Conservation (phyloP, 2,329 filamentous ascomycete genomes). For the Ceratocystis cubensis region DNA sequence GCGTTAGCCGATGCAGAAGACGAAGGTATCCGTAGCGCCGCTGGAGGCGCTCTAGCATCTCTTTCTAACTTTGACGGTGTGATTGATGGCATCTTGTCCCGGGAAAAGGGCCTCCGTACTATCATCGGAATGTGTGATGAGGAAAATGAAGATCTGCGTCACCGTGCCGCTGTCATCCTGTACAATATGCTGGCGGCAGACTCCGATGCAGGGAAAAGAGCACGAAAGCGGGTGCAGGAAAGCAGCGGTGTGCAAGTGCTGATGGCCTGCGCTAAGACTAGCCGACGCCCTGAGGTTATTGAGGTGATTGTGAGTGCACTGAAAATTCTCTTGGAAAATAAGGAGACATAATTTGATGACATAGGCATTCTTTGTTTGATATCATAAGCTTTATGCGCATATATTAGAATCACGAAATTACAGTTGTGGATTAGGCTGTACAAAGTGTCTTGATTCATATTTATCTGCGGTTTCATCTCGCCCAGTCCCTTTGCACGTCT, state of each 20-base stretch:
- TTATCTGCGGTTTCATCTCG: too few species aligned
- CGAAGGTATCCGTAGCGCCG: slow-evolving; percentile 62
- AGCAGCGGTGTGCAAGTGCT: slow-evolving; percentile 55
- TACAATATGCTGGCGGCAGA: slow-evolving; percentile 59
- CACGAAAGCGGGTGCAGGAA: slow-evolving; percentile 46
- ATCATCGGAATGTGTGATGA: slow-evolving; percentile 71
- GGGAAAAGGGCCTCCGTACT: slow-evolving; percentile 60
- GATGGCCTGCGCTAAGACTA: slow-evolving; percentile 57
- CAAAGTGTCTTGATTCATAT: not conserved
- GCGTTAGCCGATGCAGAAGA: slow-evolving; percentile 83
- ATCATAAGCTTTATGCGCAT: too few species aligned
- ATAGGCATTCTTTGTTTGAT: not conserved
- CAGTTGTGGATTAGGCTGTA: not conserved
- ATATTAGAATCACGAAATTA: too few species aligned
- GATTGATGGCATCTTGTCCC: slow-evolving; percentile 55
- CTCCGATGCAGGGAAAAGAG: slow-evolving; percentile 50
- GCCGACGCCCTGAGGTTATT: slow-evolving; percentile 55
- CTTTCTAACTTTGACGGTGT: slow-evolving; percentile 67
- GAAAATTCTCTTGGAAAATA: slow-evolving; percentile 48
- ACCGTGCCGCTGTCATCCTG: slow-evolving; percentile 63
- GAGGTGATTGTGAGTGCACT: slow-evolving; percentile 59
- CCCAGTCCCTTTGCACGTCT: not conserved
- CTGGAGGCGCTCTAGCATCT: slow-evolving; percentile 77
- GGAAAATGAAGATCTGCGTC: slow-evolving; percentile 52
- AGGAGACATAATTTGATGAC: slow-evolving; percentile 21